Evolutionary conservation across 495 filamentous ascomycete genomes (phyloP).

Genomic region (Lepidopterella palustris): DNA sequence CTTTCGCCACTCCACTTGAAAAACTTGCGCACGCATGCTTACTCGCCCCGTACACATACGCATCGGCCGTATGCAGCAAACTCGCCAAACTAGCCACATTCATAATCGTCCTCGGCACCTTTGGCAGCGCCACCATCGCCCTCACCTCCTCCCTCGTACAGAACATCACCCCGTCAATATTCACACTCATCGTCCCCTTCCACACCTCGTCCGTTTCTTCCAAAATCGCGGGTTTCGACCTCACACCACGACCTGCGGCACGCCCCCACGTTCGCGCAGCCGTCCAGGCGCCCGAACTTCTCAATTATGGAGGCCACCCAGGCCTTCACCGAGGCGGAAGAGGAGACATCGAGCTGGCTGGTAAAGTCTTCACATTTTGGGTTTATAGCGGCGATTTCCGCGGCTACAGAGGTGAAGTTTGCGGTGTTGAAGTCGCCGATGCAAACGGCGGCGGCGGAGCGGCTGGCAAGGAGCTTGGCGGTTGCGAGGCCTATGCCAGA

Average conservation of each 20-base stretch:
- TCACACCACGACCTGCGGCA: neutral
- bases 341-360: neutral
- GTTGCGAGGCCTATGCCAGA: slow-evolving; percentile 1
- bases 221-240: neutral
- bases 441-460: neutral
- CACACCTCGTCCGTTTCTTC: neutral
- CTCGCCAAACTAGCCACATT: neutral
- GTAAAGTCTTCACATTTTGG: neutral
- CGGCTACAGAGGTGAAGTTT: neutral
- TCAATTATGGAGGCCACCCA: neutral
- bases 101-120: neutral
- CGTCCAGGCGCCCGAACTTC: neutral
- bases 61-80: neutral
- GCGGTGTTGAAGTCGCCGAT: neutral
- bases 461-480: neutral
- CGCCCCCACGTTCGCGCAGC: neutral
- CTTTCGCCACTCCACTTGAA: neutral
- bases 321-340: neutral
- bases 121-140: neutral
- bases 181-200: neutral
- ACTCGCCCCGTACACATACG: neutral
- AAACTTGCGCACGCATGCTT: neutral
- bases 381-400: neutral
- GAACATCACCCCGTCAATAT: neutral
- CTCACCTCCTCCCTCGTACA: neutral